A percentile compares a stretch with the other conserved stretches of the same genome.
Evolutionary conservation across 805 yeast species (phyloP).

Genomic region (Kazachstania africana): DNA sequence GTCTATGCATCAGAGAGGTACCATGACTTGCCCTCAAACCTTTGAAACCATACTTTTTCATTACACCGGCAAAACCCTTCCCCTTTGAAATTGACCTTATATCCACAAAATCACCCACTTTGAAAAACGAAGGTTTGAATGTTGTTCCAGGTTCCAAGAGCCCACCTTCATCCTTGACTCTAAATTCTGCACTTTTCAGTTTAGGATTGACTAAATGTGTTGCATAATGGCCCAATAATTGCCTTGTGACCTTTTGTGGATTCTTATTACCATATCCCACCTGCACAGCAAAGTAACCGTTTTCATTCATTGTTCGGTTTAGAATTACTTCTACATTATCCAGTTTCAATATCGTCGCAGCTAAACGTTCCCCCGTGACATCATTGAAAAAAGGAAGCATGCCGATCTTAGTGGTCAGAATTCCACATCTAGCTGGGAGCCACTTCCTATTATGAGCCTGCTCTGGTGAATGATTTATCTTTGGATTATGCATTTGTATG

Average conservation of each 20-base stretch:
- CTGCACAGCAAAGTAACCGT: conserved; percentile 80
- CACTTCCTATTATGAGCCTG: conserved; percentile 60
- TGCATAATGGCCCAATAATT: conserved; percentile 64
- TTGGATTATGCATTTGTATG: conserved; percentile 30
- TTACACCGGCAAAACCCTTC: conserved; percentile 96
- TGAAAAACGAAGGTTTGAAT: conserved; percentile 73
- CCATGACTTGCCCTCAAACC: conserved; percentile 95
- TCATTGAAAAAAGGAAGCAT: conserved; percentile 78
- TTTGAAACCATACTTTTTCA: conserved; percentile 84
- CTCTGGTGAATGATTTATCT: conserved; percentile 53
- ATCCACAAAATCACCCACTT: conserved; percentile 75
- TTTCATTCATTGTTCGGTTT: conserved; percentile 54
- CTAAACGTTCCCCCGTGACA: conserved; percentile 51
- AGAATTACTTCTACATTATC: conserved; percentile 78
- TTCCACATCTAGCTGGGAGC: conserved; percentile 70
- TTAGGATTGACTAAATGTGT: conserved; percentile 81
- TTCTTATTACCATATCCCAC: conserved; percentile 71
- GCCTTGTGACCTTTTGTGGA: conserved; percentile 48
- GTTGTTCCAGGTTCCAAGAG: conserved; percentile 68
- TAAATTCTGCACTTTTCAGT: conserved; percentile 60
- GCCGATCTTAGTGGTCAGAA: conserved; percentile 74
- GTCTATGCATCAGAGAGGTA: conserved; percentile 85
- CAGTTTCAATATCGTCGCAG: conserved; percentile 82
- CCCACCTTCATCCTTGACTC: conserved; percentile 55
- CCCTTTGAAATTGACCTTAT: conserved; percentile 73